Evolutionary conservation across 345 rosid genomes (phyloP).

Genomic region (Populus euphratica): DNA sequence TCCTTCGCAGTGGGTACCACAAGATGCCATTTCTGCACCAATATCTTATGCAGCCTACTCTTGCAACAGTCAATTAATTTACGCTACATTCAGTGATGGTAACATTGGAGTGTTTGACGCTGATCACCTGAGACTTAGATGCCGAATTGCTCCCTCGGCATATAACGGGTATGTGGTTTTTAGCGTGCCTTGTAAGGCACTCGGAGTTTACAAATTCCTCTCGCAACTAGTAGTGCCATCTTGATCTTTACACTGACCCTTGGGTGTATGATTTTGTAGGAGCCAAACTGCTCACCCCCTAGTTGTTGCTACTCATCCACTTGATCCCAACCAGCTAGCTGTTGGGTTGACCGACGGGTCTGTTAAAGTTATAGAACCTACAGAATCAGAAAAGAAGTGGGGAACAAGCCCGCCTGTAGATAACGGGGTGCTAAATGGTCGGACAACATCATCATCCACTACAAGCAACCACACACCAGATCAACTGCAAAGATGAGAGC

Average conservation of each 20-base stretch:
- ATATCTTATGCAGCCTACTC: constrained; percentile 69
- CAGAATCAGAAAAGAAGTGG: constrained; percentile 71
- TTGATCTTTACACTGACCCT: not conserved
- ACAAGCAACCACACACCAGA: constrained; percentile 76
- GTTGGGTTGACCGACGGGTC: constrained; percentile 67
- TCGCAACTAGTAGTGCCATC: not conserved
- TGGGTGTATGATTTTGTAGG: constrained; percentile 26
- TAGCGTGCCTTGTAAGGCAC: not conserved
- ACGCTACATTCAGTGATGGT: constrained; percentile 65
- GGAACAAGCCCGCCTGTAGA: constrained; percentile 55
- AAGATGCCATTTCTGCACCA: constrained; percentile 63
- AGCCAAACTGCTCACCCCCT: constrained; percentile 60
- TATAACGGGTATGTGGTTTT: constrained; percentile 52
- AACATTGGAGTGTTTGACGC: constrained; percentile 75
- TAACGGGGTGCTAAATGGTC: constrained; percentile 57
- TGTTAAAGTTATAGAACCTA: constrained; percentile 69
- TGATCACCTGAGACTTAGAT: constrained; percentile 60
- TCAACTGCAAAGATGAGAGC: constrained; percentile 57
- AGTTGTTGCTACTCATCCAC: constrained; percentile 76
- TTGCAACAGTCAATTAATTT: constrained; percentile 77
- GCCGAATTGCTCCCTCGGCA: constrained; percentile 62
- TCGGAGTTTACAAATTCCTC: not conserved
- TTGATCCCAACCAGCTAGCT: constrained; percentile 69
- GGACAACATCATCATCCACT: constrained; percentile 69
- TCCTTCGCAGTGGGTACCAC: constrained; percentile 69